Evolutionary conservation across 257 asterid species (phyloP).

Genomic region (Solanum appendiculatum): DNA sequence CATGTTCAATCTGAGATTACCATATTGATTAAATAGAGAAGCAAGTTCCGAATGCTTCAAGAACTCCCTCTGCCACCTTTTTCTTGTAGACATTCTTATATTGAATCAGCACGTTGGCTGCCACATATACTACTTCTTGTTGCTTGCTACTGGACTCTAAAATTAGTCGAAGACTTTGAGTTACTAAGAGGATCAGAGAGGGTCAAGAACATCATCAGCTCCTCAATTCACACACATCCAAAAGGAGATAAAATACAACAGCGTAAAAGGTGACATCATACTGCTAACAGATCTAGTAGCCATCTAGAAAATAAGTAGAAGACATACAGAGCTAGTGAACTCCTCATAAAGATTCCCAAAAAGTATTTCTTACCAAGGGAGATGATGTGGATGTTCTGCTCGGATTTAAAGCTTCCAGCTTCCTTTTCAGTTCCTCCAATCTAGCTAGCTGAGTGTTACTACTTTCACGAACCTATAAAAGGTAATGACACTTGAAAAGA

Average conservation of each 20-base stretch:
- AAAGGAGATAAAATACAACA: background rate
- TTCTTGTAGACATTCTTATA: background rate
- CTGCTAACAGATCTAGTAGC: background rate
- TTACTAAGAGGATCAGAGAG: background rate
- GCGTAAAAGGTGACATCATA: background rate
- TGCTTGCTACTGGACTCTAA: background rate
- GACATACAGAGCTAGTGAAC: background rate
- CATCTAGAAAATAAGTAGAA: background rate
- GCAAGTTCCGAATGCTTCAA: background rate
- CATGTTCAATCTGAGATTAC: background rate
- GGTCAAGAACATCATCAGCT: background rate
- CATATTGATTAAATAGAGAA: background rate
- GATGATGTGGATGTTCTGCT: constrained; percentile 43
- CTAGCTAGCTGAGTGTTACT: constrained; percentile 64
- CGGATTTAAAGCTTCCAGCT: constrained; percentile 83
- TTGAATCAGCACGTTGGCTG: background rate
- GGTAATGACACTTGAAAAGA: constrained; percentile 1
- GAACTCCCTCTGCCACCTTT: background rate
- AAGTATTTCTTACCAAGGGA: constrained; percentile 35
- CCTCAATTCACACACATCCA: background rate
- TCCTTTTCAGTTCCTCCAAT: constrained; percentile 86
- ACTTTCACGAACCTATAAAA: constrained; percentile 75
- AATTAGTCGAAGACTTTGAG: background rate
- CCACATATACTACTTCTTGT: background rate
- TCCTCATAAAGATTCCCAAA: background rate